A percentile compares a stretch with the other conserved stretches of the same genome.
These are phyloP conservation scores for Phyllosticta capitalensis DNA, from an alignment of 2,329 filamentous ascomycete species.

Conservation along the genomic window DNA sequence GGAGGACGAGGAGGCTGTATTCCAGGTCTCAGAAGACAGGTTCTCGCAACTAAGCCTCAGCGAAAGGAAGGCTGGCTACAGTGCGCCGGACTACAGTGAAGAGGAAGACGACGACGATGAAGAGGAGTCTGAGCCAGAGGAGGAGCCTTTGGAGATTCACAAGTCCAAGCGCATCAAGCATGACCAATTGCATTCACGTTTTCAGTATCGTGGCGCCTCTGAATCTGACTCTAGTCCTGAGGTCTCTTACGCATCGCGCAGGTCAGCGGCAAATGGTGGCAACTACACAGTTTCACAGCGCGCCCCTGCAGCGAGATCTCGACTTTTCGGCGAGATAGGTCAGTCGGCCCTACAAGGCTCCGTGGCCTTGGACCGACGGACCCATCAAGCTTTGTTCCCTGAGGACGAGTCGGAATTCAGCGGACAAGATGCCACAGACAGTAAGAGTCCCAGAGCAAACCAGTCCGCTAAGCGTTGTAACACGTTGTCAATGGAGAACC, in stretches of 20 bases:
- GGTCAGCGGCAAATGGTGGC: neutral
- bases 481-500: constrained; percentile 4
- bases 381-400: constrained; percentile 22
- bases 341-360: constrained; percentile 46
- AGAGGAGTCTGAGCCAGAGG: constrained; percentile 17
- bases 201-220: constrained; percentile 28
- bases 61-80: constrained; percentile 32
- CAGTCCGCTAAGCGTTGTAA: constrained; percentile 3
- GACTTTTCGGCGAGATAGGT: constrained; percentile 54
- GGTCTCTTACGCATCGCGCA: constrained; percentile 16
- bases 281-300: constrained; percentile 10
- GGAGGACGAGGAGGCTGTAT: constrained; percentile 41
- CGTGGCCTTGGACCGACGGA: constrained; percentile 31
- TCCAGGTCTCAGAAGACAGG: constrained; percentile 19
- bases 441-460: constrained; percentile 13
- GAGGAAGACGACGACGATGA: constrained; percentile 25
- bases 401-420: constrained; percentile 8
- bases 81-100: constrained; percentile 15
- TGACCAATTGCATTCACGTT: constrained; percentile 27
- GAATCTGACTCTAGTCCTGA: constrained; percentile 29
- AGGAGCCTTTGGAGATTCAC: constrained; percentile 19
- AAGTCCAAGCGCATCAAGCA: constrained; percentile 38
- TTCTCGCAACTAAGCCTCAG: constrained; percentile 45
- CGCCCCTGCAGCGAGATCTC: constrained; percentile 18
- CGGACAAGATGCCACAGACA: constrained; percentile 12